Base-by-base conservation (phyloP, 2,329 filamentous ascomycete genomes). In the Massarina eburnea region DNA sequence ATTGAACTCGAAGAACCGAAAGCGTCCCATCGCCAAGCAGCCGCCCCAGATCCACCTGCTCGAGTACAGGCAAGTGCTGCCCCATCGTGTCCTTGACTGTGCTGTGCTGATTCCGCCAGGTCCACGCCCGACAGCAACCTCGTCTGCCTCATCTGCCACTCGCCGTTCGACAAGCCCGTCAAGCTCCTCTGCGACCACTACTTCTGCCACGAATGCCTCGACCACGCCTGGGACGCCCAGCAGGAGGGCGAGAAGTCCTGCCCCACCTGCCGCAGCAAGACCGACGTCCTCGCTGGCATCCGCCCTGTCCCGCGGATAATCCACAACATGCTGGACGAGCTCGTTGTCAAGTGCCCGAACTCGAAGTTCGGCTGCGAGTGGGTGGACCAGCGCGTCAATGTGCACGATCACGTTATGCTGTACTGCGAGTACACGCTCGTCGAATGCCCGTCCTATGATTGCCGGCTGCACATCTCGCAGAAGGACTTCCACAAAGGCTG, bases 141-240 rank as follows among this genome's bases (percentile, higher is more conserved):
- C 40, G 78, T 82, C 71, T 85, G 82, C 59, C 76, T 81, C 14
- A 85, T 85, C 52, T 85, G 82, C 64, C 80, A 82, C 59, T 80
- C 79, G 49, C 80, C 82, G 7, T 83, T 84, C 57, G 76, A 84
- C 43, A 71, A 76, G 41, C 82, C 82, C 1, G 74, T 83, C 35
- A 65, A 80, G 54, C 70, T 82, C 38, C 73, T 78, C 52, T 85
- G 82, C 66, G 80, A 84, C 52, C 82, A 85, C 68, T 79, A 80
- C 52, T 85, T 85, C 69, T 85, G 82, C 67, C 71, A 75, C 43
- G 74, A 78, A 19, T 85, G 82, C 58, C 71, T 85, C 48, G 74
- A 72, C 38, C 67, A 70, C 34, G 62, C 66, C 21, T 68, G 64
- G 61, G 56, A 52, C 1, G 60, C 62, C 19, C 66, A 70, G 59